A percentile compares a stretch with the other conserved stretches of the same genome.
Conservation (phyloP, 129 eudicot genomes). For the carrot (Daucus carota) region DNA sequence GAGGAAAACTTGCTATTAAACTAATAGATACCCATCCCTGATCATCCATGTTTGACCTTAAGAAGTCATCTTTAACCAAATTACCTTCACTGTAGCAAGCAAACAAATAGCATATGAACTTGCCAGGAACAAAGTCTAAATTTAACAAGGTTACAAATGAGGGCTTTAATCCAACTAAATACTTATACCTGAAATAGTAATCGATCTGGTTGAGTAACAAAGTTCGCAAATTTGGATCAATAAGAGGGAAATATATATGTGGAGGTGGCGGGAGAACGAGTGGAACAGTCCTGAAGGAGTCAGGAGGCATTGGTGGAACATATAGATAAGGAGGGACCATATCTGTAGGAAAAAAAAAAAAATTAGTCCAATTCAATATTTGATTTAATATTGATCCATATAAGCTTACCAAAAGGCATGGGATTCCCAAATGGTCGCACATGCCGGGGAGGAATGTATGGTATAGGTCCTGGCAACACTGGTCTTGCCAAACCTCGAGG, state of each 20-base stretch:
- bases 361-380: background rate
- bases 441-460: background rate
- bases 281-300: slow-evolving; percentile 6
- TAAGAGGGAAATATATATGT: slow-evolving; percentile 15
- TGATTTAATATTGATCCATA: background rate
- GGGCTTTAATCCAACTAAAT: background rate
- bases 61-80: slow-evolving; percentile 23
- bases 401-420: slow-evolving; percentile 6
- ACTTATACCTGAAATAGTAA: slow-evolving; percentile 30
- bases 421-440: background rate
- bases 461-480: background rate
- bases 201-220: slow-evolving; percentile 26
- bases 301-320: slow-evolving; percentile 11
- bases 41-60: slow-evolving; percentile 31
- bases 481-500: slow-evolving; percentile 5
- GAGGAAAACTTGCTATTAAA: slow-evolving; percentile 24
- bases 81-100: slow-evolving; percentile 20
- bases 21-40: slow-evolving; percentile 30
- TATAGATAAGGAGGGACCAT: slow-evolving; percentile 11
- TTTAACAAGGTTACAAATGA: background rate
- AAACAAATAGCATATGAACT: background rate
- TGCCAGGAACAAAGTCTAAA: background rate
- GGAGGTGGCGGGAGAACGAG: slow-evolving; percentile 8
- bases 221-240: slow-evolving; percentile 7
- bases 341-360: background rate